Evolutionary conservation across 441 rosid genomes (phyloP).

Genomic region (Gossypium aridum): DNA sequence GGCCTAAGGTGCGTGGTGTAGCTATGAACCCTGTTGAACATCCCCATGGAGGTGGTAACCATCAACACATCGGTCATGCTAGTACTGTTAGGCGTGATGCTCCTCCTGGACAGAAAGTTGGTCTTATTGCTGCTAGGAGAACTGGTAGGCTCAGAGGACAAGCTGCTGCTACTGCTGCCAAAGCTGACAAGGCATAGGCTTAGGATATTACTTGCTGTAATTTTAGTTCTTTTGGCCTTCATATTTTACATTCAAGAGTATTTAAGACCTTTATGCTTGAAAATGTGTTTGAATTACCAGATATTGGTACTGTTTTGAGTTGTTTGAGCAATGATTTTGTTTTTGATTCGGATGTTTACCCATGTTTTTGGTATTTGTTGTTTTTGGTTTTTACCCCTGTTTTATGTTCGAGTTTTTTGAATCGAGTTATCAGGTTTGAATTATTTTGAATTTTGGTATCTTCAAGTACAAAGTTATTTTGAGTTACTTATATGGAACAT

Average conservation of each 20-base stretch:
- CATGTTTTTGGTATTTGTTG: neutral
- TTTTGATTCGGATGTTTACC: neutral
- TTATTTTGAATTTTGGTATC: too few species aligned
- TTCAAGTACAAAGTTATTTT: too few species aligned
- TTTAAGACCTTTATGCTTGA: conserved; percentile 3
- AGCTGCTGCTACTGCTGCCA: conserved; percentile 87
- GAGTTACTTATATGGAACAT: too few species aligned
- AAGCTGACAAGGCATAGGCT: conserved; percentile 49
- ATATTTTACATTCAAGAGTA: neutral
- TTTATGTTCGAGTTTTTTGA: too few species aligned
- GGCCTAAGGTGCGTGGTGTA: conserved; percentile 99
- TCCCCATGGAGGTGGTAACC: conserved; percentile 99
- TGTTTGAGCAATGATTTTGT: neutral
- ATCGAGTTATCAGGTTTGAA: too few species aligned
- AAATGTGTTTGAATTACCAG: conserved; percentile 1
- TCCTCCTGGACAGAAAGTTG: conserved; percentile 92
- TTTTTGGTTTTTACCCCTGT: too few species aligned
- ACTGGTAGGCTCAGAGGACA: conserved; percentile 94
- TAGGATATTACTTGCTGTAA: neutral
- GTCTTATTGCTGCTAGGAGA: conserved; percentile 92
- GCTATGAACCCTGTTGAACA: conserved; percentile 99
- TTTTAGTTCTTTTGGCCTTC: neutral
- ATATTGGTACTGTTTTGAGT: neutral
- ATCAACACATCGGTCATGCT: conserved; percentile 92
- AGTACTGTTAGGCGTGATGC: conserved; percentile 90